Percentiles rank a stretch among this genome's conserved stretches.
Evolutionary conservation across 345 rosid genomes (phyloP).

Genomic region (Boechera retrofracta): DNA sequence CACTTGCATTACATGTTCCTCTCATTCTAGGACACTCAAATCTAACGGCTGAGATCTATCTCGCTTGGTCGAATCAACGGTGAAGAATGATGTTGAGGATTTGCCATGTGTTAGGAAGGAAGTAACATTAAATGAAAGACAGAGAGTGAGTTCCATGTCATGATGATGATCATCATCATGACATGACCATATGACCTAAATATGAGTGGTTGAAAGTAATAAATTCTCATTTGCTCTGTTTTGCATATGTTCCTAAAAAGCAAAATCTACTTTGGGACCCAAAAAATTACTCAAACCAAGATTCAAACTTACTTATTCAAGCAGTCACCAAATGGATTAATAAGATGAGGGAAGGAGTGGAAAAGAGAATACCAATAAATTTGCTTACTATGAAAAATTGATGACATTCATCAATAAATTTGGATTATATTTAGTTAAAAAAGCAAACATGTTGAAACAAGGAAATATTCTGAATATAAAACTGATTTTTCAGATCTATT

Average conservation of each 20-base stretch:
- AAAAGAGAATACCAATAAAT: constrained; percentile 28
- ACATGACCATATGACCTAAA: constrained; percentile 30
- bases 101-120: constrained; percentile 38
- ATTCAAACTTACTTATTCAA: constrained; percentile 38
- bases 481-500: constrained; percentile 31
- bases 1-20: constrained; percentile 19
- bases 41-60: constrained; percentile 13
- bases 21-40: not conserved
- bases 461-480: constrained; percentile 23
- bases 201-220: constrained; percentile 41
- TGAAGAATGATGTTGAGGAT: constrained; percentile 14
- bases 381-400: constrained; percentile 23
- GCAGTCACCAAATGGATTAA: constrained; percentile 28
- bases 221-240: constrained; percentile 35
- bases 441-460: constrained; percentile 35
- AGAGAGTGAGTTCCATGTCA: constrained; percentile 35
- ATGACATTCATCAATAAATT: constrained; percentile 32
- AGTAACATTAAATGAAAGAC: constrained; percentile 37
- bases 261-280: constrained; percentile 35
- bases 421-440: constrained; percentile 18
- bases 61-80: constrained; percentile 12
- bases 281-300: constrained; percentile 19
- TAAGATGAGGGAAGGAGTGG: constrained; percentile 23
- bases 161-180: constrained; percentile 27
- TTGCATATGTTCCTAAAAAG: constrained; percentile 27